phyloP scores from a whole-genome alignment of 371 early-diverging fungal genomes.

The Globomyces sp. region DNA sequence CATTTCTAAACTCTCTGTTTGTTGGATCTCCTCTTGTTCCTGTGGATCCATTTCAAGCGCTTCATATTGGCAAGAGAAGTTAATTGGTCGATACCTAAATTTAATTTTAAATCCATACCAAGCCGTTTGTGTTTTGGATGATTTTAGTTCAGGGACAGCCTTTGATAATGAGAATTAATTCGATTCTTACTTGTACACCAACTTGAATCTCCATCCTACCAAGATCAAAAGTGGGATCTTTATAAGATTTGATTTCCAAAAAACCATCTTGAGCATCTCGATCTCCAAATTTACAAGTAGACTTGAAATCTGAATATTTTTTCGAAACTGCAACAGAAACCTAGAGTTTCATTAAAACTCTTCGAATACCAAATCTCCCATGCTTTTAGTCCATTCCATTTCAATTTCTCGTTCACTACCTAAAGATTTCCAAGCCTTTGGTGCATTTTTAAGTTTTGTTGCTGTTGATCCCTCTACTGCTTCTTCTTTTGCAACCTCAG shows the following conservation, averaged over 20 bases:
- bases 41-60: conserved; percentile 29
- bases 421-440: conserved; percentile 43
- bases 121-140: conserved; percentile 36
- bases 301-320: conserved; percentile 43
- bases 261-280: conserved; percentile 43
- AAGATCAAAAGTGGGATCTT: conserved; percentile 48
- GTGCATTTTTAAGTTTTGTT: conserved; percentile 31
- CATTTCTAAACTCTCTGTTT: conserved; percentile 37
- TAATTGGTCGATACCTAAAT: conserved; percentile 34
- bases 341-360: conserved; percentile 15
- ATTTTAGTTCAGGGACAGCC: conserved; percentile 41
- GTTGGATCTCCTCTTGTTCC: conserved; percentile 28
- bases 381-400: conserved; percentile 39
- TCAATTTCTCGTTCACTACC: conserved; percentile 60
- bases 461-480: conserved; percentile 19
- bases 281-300: conserved; percentile 45
- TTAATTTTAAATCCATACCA: conserved; percentile 31
- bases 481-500: conserved; percentile 19
- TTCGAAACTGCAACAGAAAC: conserved; percentile 43
- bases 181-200: conserved; percentile 38
- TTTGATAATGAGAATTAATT: conserved; percentile 2
- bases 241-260: conserved; percentile 42
- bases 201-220: conserved; percentile 39
- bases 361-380: conserved; percentile 38
- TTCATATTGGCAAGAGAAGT: conserved; percentile 53